These are phyloP conservation scores for Barnettozyma wickerhamii DNA, from an alignment of 805 yeast genomes.

Conservation along the genomic window DNA sequence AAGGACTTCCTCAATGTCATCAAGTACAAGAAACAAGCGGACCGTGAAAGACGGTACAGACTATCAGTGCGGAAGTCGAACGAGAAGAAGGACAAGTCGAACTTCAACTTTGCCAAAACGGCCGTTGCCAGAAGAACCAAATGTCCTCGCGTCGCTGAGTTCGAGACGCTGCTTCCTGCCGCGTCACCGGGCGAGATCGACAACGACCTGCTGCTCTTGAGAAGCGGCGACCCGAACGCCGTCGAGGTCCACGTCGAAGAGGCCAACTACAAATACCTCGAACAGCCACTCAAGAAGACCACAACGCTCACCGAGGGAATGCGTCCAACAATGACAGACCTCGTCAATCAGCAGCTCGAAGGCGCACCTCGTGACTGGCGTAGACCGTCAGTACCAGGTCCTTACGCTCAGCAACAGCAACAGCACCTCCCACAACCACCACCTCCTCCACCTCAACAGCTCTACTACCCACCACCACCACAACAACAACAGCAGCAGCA, in stretches of 20 bases:
- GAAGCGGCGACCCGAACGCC: background rate
- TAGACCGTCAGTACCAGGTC: conserved; percentile 5
- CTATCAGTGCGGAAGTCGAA: conserved; percentile 17
- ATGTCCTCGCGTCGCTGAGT: background rate
- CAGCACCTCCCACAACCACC: conserved; percentile 8
- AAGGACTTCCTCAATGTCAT: conserved; percentile 16
- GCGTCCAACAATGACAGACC: conserved; percentile 24
- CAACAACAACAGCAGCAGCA: background rate
- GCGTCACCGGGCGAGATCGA: conserved; percentile 17
- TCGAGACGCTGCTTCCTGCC: conserved; percentile 8
- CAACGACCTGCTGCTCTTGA: conserved; percentile 14
- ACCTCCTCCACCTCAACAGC: background rate
- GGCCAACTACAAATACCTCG: conserved; percentile 18
- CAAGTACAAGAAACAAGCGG: conserved; percentile 7
- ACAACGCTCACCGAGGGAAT: conserved; percentile 6
- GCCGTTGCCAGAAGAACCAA: conserved; percentile 7
- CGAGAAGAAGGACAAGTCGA: conserved; percentile 16
- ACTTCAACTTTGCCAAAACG: conserved; percentile 12
- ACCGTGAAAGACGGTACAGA: conserved; percentile 14
- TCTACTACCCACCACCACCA: background rate
- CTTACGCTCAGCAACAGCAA: conserved; percentile 3
- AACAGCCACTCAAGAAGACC: conserved; percentile 16
- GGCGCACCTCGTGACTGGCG: no score
- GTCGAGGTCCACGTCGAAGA: conserved; percentile 18
- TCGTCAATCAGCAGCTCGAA: conserved; percentile 24